A percentile compares a stretch with the other conserved stretches of the same genome.
These are phyloP conservation scores for Tolypocladium inflatum DNA, from an alignment of 2,329 filamentous ascomycete species.

Conservation along the genomic window DNA sequence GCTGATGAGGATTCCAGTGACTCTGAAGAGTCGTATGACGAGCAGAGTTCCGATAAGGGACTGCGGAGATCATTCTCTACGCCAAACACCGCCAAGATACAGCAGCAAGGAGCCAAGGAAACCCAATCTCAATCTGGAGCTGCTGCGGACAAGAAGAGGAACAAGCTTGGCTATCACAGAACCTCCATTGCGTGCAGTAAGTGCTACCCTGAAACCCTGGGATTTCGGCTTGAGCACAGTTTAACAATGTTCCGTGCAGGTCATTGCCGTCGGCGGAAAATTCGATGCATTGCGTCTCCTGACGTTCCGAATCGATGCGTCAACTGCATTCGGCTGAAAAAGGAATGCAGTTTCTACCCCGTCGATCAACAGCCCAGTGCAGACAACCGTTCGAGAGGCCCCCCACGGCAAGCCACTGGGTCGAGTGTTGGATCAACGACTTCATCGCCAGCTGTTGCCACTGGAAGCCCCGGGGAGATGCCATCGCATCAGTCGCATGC, in stretches of 20 bases:
- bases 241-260: conserved; percentile 37
- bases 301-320: conserved; percentile 74
- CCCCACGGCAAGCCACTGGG: conserved; percentile 26
- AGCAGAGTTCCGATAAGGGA: conserved; percentile 24
- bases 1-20: conserved; percentile 18
- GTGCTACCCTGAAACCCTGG: conserved; percentile 26
- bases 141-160: conserved; percentile 53
- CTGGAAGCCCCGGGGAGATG: conserved; percentile 31
- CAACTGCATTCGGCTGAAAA: conserved; percentile 90
- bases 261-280: conserved; percentile 88
- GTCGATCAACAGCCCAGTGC: conserved; percentile 65
- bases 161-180: conserved; percentile 91
- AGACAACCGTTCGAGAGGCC: conserved; percentile 32
- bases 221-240: not conserved
- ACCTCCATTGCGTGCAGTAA: conserved; percentile 93
- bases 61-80: conserved; percentile 41
- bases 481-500: conserved; percentile 21
- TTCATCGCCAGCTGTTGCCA: conserved; percentile 37
- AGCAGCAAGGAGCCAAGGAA: conserved; percentile 20
- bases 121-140: conserved; percentile 17
- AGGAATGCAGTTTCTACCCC: conserved; percentile 86
- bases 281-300: conserved; percentile 72
- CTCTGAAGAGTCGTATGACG: conserved; percentile 21
- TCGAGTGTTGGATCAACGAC: conserved; percentile 34
- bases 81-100: conserved; percentile 34